Percentiles rank a stretch among this genome's conserved stretches.
Evolutionary conservation across 2,329 filamentous ascomycete species (phyloP).

Genomic region (Epichloe elymi): DNA sequence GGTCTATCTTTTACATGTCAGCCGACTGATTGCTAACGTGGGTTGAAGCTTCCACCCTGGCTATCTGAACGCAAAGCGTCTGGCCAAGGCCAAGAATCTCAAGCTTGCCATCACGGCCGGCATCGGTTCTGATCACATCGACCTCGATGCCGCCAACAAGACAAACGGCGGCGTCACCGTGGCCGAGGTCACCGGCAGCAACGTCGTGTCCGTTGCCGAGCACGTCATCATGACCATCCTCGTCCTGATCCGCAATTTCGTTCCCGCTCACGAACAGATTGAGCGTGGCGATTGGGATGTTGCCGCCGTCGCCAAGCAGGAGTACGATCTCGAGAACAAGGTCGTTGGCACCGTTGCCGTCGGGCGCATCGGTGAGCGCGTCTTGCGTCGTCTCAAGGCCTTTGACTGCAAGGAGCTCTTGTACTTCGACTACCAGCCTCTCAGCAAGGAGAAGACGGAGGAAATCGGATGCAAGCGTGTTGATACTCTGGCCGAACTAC

Average conservation of each 20-base stretch:
- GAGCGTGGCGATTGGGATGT: constrained; percentile 87
- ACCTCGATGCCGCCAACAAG: constrained; percentile 92
- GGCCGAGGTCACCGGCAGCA: constrained; percentile 93
- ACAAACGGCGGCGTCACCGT: constrained; percentile 97
- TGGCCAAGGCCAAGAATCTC: constrained; percentile 96
- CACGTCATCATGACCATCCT: constrained; percentile 99
- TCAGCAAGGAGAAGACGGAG: constrained; percentile 72
- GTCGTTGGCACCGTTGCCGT: constrained; percentile 95
- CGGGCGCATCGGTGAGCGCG: constrained; percentile 95
- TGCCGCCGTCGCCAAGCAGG: constrained; percentile 91
- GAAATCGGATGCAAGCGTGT: constrained; percentile 93
- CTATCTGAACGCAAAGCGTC: constrained; percentile 90
- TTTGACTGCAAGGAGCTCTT: constrained; percentile 99
- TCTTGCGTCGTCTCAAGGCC: constrained; percentile 85
- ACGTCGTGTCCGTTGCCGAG: constrained; percentile 96
- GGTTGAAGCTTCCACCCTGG: constrained; percentile 78
- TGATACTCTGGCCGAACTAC: constrained; percentile 80
- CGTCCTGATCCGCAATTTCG: constrained; percentile 90
- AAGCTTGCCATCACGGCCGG: constrained; percentile 95
- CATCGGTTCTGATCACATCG: constrained; percentile 97
- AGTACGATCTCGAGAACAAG: constrained; percentile 96
- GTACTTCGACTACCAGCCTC: constrained; percentile 98
- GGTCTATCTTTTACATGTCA: not conserved
- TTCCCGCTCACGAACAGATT: constrained; percentile 92
- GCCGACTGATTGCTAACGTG: not conserved